A percentile compares a stretch with the other conserved stretches of the same genome.
These are phyloP conservation scores for Dictyostelium firmibasis DNA, from an alignment of 78 protist species.

Conservation along the genomic window DNA sequence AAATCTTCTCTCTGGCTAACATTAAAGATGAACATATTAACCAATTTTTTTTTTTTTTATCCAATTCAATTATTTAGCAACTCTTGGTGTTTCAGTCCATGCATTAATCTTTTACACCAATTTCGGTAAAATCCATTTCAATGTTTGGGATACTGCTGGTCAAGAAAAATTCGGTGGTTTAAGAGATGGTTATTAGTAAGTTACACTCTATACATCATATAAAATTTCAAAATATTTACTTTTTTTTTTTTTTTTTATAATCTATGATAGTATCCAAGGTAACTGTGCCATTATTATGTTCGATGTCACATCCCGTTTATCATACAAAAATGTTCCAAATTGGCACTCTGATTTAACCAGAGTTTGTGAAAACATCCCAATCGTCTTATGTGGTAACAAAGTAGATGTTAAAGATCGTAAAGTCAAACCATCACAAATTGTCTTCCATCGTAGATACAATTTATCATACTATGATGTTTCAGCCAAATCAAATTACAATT, in stretches of 20 bases:
- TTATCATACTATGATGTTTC: conserved; percentile 98
- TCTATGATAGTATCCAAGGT: conserved; percentile 85
- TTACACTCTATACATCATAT: background rate
- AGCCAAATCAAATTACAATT: conserved; percentile 99
- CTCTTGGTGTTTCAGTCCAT: conserved; percentile 96
- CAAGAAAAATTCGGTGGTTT: conserved; percentile 99
- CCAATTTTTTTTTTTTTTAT: background rate
- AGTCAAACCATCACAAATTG: conserved; percentile 97
- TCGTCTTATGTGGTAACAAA: conserved; percentile 99
- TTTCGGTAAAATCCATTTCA: conserved; percentile 95
- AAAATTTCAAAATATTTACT: background rate
- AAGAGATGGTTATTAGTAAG: conserved; percentile 97
- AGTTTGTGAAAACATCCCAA: conserved; percentile 98
- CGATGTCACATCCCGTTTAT: conserved; percentile 98
- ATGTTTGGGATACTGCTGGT: conserved; percentile 99
- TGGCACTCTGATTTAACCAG: conserved; percentile 98
- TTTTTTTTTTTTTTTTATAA: background rate
- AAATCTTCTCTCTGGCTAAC: too few relatives aligned
- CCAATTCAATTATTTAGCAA: conserved; percentile 73
- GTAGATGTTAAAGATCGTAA: conserved; percentile 98
- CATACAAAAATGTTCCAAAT: conserved; percentile 98
- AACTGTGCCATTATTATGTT: conserved; percentile 99
- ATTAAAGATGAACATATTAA: background rate
- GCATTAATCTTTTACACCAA: conserved; percentile 97
- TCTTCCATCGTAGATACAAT: conserved; percentile 99